phyloP scores from a whole-genome alignment of 139 green algal species.

The Chlamydomonas sp. region DNA sequence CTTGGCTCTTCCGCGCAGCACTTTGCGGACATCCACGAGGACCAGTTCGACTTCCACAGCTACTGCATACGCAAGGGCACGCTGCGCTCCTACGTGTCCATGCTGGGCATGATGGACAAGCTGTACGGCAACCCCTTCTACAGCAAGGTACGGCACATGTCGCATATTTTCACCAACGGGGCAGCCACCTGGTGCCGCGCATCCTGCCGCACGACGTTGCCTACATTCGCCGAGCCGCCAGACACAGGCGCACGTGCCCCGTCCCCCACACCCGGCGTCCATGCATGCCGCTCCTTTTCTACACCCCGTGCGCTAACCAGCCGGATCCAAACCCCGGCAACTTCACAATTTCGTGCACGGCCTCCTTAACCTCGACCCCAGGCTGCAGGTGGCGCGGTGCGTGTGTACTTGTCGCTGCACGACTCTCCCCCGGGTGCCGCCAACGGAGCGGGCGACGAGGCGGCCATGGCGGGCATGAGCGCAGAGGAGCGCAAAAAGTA shows the following conservation, averaged over 20 bases:
- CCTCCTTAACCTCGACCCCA: constrained; percentile 16
- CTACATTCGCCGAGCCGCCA: too few species aligned
- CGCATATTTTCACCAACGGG: not conserved
- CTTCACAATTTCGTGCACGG: too few species aligned
- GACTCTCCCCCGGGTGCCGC: constrained; percentile 49
- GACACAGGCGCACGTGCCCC: too few species aligned
- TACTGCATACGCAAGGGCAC: constrained; percentile 99
- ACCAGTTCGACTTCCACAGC: constrained; percentile 99
- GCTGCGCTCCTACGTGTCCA: constrained; percentile 91
- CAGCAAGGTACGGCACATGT: constrained; percentile 52
- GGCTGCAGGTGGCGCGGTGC: constrained; percentile 79
- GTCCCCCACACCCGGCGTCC: too few species aligned
- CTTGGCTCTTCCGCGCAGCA: constrained; percentile 52
- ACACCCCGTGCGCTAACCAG: too few species aligned
- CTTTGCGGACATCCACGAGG: constrained; percentile 91
- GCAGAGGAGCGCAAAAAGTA: constrained; percentile 82
- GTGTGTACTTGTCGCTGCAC: constrained; percentile 78
- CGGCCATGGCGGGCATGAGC: constrained; percentile 69
- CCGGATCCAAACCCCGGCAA: too few species aligned
- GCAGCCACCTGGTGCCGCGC: not conserved
- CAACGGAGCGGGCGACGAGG: constrained; percentile 63
- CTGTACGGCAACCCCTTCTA: constrained; percentile 80
- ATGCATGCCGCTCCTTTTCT: too few species aligned
- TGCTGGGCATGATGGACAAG: constrained; percentile 89
- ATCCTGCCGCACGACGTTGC: too few species aligned